Evolutionary conservation across 2,329 filamentous ascomycete genomes (phyloP).

Genomic region (Cytospora leucostoma): DNA sequence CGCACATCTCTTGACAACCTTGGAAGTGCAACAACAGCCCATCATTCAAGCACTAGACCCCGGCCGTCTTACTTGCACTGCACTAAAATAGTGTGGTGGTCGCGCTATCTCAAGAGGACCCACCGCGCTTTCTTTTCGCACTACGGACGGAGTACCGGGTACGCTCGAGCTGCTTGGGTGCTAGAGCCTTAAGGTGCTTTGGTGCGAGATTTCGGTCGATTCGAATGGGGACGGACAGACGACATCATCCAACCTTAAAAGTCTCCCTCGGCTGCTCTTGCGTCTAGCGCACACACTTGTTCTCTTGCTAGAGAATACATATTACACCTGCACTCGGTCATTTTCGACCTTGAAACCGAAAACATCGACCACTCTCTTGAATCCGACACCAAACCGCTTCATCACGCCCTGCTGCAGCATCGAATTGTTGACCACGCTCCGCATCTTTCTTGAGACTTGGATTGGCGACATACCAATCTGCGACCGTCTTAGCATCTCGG

Average conservation of each 20-base stretch:
- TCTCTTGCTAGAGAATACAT: constrained; percentile 21
- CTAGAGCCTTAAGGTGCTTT: constrained; percentile 7
- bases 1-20: constrained; percentile 15
- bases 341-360: constrained; percentile 1
- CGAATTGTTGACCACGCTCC: constrained; percentile 8
- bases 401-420: constrained; percentile 1
- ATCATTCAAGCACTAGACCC: constrained; percentile 16
- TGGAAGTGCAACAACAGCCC: constrained; percentile 18
- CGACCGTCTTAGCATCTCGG: not conserved
- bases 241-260: constrained; percentile 24
- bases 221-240: constrained; percentile 12
- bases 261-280: constrained; percentile 19
- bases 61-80: constrained; percentile 27
- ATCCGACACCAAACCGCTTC: constrained; percentile 3
- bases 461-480: not conserved
- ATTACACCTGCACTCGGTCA: constrained; percentile 12
- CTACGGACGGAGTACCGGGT: constrained; percentile 26
- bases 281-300: constrained; percentile 15
- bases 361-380: constrained; percentile 3
- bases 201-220: constrained; percentile 21
- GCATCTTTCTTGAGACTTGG: constrained; percentile 4
- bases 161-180: constrained; percentile 19
- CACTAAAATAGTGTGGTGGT: constrained; percentile 27
- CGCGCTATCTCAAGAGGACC: constrained; percentile 25
- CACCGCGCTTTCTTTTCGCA: constrained; percentile 26